Percentiles rank a stretch among this genome's conserved stretches.
Evolutionary conservation across 164 flowering plant genomes (phyloP).

Genomic region (Protea cynaroides): DNA sequence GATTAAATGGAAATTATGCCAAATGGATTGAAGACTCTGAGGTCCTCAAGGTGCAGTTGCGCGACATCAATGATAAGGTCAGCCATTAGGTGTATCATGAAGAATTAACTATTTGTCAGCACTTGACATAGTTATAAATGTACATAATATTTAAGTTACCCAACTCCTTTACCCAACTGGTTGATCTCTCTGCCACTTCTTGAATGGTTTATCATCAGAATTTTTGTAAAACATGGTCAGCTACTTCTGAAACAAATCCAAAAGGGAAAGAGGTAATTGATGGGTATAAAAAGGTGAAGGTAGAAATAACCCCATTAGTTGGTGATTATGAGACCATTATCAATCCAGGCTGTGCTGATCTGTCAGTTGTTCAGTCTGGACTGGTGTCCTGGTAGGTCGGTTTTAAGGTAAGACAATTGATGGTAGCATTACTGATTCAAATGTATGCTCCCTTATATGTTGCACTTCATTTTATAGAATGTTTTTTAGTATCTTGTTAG

Average conservation of each 20-base stretch:
- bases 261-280: neutral
- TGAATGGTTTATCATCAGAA: neutral
- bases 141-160: neutral
- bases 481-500: neutral
- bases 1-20: conserved; percentile 26
- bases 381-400: neutral
- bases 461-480: too few species aligned
- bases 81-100: conserved; percentile 3
- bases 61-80: conserved; percentile 69
- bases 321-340: neutral
- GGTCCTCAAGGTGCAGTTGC: conserved; percentile 49
- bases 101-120: neutral
- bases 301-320: neutral
- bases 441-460: neutral
- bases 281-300: neutral
- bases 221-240: neutral
- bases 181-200: neutral
- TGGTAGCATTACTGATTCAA: neutral
- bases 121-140: neutral
- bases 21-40: conserved; percentile 58
- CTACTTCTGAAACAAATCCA: too few species aligned
- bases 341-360: neutral
- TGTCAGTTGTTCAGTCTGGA: neutral
- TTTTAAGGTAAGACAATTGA: neutral
- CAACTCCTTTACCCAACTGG: neutral